A percentile compares a stretch with the other conserved stretches of the same genome.
Evolutionary conservation across 1,139 yeast species (phyloP).

Genomic region (Nakaseomyces uthaithaninus): DNA sequence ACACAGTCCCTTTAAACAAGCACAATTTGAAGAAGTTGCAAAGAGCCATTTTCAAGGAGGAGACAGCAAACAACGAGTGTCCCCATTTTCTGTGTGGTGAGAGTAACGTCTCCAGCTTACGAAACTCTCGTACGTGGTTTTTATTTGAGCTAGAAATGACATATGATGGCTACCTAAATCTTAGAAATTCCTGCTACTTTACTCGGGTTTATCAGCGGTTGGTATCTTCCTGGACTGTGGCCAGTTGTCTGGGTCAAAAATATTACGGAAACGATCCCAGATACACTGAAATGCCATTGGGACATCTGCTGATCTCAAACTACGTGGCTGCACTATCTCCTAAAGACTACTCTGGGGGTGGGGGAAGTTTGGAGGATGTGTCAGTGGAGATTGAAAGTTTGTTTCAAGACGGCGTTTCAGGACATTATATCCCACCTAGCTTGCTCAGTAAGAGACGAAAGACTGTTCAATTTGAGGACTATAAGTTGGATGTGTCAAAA

Average conservation of each 20-base stretch:
- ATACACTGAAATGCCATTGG: conserved; percentile 5
- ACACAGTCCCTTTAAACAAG: conserved; percentile 11
- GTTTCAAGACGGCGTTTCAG: conserved; percentile 10
- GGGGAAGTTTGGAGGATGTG: conserved; percentile 9
- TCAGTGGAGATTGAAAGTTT: conserved; percentile 14
- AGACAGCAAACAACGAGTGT: conserved; percentile 13
- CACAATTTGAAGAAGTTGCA: conserved; percentile 17
- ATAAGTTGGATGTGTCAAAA: conserved; percentile 14
- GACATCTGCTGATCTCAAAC: conserved; percentile 7
- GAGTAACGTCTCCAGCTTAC: conserved; percentile 12
- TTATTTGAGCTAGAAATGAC: conserved; percentile 29
- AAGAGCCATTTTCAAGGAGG: conserved; percentile 14
- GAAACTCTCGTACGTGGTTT: conserved; percentile 22
- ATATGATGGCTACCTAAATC: conserved; percentile 17
- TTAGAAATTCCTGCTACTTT: conserved; percentile 25
- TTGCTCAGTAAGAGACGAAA: conserved; percentile 12
- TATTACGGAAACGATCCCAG: conserved; percentile 7
- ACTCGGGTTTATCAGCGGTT: conserved; percentile 21
- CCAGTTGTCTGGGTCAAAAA: conserved; percentile 11
- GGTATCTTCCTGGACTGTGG: conserved; percentile 19
- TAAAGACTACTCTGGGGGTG: not conserved
- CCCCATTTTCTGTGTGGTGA: conserved; percentile 18
- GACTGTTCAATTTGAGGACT: conserved; percentile 17
- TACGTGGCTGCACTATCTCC: not conserved
- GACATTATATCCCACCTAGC: conserved; percentile 15